phyloP scores from a whole-genome alignment of 2,329 filamentous ascomycete species.

The Colletotrichum endophyticum region DNA sequence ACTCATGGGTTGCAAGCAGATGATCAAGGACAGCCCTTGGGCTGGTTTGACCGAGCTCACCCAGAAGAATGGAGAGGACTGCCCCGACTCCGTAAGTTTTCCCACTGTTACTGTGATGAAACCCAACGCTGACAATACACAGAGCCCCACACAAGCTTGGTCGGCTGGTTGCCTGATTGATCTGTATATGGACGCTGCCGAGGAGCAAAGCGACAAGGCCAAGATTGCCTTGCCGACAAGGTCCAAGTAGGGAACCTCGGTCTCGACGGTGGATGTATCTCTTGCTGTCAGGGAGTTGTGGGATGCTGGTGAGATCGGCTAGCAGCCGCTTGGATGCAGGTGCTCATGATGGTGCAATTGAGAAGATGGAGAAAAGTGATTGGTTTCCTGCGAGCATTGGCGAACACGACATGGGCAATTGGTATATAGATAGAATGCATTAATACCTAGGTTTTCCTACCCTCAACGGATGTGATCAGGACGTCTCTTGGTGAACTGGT shows the following conservation, averaged over 20 bases:
- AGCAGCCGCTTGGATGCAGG: neutral
- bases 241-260: conserved; percentile 14
- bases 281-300: neutral
- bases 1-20: conserved; percentile 82
- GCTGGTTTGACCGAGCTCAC: conserved; percentile 92
- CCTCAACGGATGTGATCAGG: accelerated
- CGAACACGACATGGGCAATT: neutral
- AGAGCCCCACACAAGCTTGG: conserved; percentile 97
- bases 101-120: neutral
- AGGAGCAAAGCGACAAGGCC: conserved; percentile 45
- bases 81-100: conserved; percentile 80
- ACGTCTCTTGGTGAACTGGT: accelerated
- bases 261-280: neutral
- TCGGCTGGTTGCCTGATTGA: conserved; percentile 94
- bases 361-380: neutral
- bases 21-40: conserved; percentile 82
- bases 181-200: conserved; percentile 88
- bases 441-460: neutral
- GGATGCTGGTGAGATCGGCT: neutral
- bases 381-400: neutral
- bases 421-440: conserved; percentile 17
- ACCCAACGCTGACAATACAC: conserved; percentile 18
- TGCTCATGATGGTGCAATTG: neutral
- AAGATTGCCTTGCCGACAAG: conserved; percentile 27
- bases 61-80: conserved; percentile 84